Base-by-base conservation (phyloP, 2,329 filamentous ascomycete genomes). In the Ophiostoma angusticollis region DNA sequence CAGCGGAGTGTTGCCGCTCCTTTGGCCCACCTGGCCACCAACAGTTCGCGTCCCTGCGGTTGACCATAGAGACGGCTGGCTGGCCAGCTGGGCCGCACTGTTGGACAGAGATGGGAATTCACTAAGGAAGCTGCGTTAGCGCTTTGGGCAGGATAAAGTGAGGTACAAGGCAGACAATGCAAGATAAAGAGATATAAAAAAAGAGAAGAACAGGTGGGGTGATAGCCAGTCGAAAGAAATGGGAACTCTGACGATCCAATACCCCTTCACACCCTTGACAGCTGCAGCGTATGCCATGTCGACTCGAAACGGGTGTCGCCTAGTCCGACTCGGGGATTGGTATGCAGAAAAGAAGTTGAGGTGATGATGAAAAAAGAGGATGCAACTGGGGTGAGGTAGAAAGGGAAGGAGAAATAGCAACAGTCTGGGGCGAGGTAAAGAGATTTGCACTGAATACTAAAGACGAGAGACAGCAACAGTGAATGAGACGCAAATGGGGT, bases 81-180 rank as follows among this genome's bases (percentile, higher is more conserved):
- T 68, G 21, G 66, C 58, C 31, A 74, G 56, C 50, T 73, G 70
- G 31, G n/a, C n/a, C n/a, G 71, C 62, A 46, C 70, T 76, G 50
- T 73, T 76, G 37, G 74, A 78, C 48, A 80, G 57, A 17, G 74
- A 77, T 8, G 76, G 76, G 39, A 80, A 80, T 52, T 80, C 75
- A 44, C 75, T 80, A 37, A 43, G 21, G 40, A 40, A 39, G 59
- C 36, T 59, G 58, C 9, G 38, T 36, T 31, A 44, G n/a, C n/a
- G n/a, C n/a, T n/a, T n/a, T n/a, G n/a, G n/a, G n/a, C n/a, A n/a
- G n/a, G n/a, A n/a, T n/a, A n/a, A n/a, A n/a, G n/a, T n/a, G n/a
- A n/a, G n/a, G n/a, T n/a, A n/a, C n/a, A n/a, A n/a, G n/a, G n/a
- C n/a, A n/a, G n/a, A 25, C 7, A 16, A 23, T 4, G n/a, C 13